phyloP scores from a whole-genome alignment of 2,329 filamentous ascomycete species.

The Aureobasidium melanogenum region DNA sequence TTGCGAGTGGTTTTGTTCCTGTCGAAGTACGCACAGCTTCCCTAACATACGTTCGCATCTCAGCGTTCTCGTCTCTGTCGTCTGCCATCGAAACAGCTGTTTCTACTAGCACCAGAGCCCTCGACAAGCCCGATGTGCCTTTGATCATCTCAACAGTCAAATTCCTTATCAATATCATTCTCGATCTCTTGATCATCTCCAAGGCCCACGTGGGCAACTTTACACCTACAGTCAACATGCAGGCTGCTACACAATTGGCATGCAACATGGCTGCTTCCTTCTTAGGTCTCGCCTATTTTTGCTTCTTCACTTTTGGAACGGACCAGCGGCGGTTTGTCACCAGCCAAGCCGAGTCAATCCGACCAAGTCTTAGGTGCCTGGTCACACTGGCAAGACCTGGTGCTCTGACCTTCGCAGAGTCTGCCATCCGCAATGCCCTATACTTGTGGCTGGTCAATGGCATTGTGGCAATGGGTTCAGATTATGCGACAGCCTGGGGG shows the following conservation, averaged over 20 bases:
- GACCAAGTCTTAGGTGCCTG: conserved; percentile 38
- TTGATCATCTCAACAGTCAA: conserved; percentile 56
- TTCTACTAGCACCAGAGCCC: conserved; percentile 50
- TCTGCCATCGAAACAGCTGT: conserved; percentile 57
- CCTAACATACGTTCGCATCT: conserved; percentile 56
- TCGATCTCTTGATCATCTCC: conserved; percentile 59
- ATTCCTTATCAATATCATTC: conserved; percentile 56
- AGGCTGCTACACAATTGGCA: conserved; percentile 54
- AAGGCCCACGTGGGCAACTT: conserved; percentile 50
- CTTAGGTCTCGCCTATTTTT: conserved; percentile 52
- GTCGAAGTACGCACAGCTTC: conserved; percentile 46
- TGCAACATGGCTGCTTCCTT: conserved; percentile 51
- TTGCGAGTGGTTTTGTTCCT: conserved; percentile 57
- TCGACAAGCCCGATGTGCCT: conserved; percentile 62
- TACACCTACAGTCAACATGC: conserved; percentile 52
- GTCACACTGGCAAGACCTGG: conserved; percentile 49
- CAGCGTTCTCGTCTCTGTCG: conserved; percentile 53
- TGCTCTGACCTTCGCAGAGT: conserved; percentile 52
- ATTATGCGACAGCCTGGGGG: conserved; percentile 65
- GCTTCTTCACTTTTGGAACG: conserved; percentile 33
- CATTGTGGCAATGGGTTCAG: conserved; percentile 53
- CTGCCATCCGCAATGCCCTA: conserved; percentile 56
- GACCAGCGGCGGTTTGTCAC: not conserved
- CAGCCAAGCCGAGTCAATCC: not conserved
- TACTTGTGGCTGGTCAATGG: conserved; percentile 62